A percentile compares a stretch with the other conserved stretches of the same genome.
These are phyloP conservation scores for Mercurialis annua DNA, from an alignment of 345 rosid genomes.

Conservation along the genomic window DNA sequence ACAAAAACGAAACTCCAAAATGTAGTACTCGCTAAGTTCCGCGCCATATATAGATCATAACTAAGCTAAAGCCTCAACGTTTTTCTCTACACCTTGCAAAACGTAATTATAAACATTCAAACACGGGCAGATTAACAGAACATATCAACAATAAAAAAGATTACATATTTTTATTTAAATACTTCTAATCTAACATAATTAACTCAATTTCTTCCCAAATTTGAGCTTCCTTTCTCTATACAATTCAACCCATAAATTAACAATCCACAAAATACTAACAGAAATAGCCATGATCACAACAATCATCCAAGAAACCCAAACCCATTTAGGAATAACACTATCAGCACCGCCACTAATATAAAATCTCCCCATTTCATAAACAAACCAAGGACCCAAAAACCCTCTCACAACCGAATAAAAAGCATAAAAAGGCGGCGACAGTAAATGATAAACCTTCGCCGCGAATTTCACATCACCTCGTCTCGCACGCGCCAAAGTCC, in stretches of 20 bases:
- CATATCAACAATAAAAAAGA: neutral
- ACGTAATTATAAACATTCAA: neutral
- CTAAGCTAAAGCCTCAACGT: too few relatives aligned
- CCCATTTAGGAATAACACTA: conserved; percentile 64
- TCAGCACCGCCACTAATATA: conserved; percentile 52
- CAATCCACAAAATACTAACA: conserved; percentile 80
- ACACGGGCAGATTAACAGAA: too few relatives aligned
- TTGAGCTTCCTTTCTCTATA: conserved; percentile 44
- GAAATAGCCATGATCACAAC: conserved; percentile 64
- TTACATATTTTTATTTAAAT: neutral
- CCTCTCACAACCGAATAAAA: conserved; percentile 70
- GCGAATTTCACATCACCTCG: conserved; percentile 48
- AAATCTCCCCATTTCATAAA: conserved; percentile 54
- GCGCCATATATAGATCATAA: too few relatives aligned
- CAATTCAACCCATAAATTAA: conserved; percentile 70
- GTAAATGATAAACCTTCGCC: conserved; percentile 41
- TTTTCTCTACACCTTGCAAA: neutral
- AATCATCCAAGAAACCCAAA: conserved; percentile 81
- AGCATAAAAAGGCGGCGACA: conserved; percentile 71
- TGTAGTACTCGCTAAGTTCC: too few relatives aligned
- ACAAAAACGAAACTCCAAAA: too few relatives aligned
- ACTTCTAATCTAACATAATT: too few relatives aligned
- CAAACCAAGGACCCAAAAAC: conserved; percentile 57
- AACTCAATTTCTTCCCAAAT: conserved; percentile 43
- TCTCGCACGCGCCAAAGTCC: conserved; percentile 72